A percentile compares a stretch with the other conserved stretches of the same genome.
These are phyloP conservation scores for Phaeolepiota aurea DNA, from an alignment of 768 basidiomycete genomes.

Conservation along the genomic window DNA sequence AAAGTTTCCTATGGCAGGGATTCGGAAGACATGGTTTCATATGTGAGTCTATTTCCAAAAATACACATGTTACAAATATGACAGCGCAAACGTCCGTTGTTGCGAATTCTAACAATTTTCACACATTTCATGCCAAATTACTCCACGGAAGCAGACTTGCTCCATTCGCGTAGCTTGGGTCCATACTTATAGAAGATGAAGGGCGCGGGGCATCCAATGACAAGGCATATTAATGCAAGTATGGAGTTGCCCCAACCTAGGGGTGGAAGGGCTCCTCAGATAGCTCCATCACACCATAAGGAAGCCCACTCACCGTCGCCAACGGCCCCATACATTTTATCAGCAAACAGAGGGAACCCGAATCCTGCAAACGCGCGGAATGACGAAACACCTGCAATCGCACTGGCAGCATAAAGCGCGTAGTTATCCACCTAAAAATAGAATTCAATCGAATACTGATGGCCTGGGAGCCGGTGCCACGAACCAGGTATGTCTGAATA, in stretches of 20 bases:
- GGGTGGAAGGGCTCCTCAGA: neutral
- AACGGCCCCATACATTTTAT: slow-evolving; percentile 42
- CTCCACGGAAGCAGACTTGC: slow-evolving; percentile 26
- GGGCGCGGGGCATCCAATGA: slow-evolving; percentile 43
- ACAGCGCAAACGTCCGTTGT: neutral
- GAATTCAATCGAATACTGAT: too few relatives aligned
- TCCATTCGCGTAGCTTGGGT: slow-evolving; percentile 24
- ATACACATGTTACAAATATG: neutral
- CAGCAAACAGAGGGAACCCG: slow-evolving; percentile 58
- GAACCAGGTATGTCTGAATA: slow-evolving; percentile 51
- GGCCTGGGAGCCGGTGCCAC: too few relatives aligned
- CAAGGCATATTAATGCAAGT: slow-evolving; percentile 42
- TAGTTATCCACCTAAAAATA: slow-evolving; percentile 74
- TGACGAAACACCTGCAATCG: slow-evolving; percentile 46
- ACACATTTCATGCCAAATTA: slow-evolving; percentile 3
- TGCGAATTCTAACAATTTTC: neutral
- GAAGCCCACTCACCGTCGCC: slow-evolving; percentile 26
- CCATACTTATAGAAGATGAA: slow-evolving; percentile 33
- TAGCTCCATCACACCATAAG: neutral
- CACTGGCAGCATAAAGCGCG: slow-evolving; percentile 59
- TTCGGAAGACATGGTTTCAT: neutral
- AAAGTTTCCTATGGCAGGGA: neutral
- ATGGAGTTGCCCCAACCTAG: slow-evolving; percentile 50
- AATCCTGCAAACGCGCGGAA: slow-evolving; percentile 53
- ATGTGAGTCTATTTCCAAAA: too few relatives aligned